A percentile compares a stretch with the other conserved stretches of the same genome.
Evolutionary conservation across 305 asterid genomes (phyloP).

Genomic region (Lippia alba): DNA sequence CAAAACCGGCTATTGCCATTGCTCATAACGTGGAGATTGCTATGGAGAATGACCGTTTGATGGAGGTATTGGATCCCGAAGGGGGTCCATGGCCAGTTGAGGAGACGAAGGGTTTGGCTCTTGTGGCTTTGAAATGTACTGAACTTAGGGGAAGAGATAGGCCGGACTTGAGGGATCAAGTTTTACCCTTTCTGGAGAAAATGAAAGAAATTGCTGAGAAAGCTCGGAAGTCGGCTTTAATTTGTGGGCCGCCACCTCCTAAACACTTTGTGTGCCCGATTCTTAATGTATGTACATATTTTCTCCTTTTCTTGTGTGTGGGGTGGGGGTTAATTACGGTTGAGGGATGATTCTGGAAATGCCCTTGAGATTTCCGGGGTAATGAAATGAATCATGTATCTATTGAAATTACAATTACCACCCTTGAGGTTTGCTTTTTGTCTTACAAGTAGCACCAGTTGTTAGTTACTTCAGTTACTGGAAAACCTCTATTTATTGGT

Average conservation of each 20-base stretch:
- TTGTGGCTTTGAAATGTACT: constrained; percentile 71
- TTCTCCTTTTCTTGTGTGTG: background rate
- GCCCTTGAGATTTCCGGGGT: too few species aligned
- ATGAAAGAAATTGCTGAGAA: constrained; percentile 58
- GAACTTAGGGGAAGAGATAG: constrained; percentile 71
- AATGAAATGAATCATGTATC: too few species aligned
- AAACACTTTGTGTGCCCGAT: constrained; percentile 75
- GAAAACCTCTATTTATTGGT: too few species aligned
- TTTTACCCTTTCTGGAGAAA: constrained; percentile 71
- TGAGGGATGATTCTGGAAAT: too few species aligned
- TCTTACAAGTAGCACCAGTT: too few species aligned
- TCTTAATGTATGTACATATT: constrained; percentile 56
- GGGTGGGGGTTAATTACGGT: background rate
- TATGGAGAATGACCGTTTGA: constrained; percentile 41
- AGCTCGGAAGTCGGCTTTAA: constrained; percentile 41
- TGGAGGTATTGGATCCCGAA: constrained; percentile 56
- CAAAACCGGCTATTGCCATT: constrained; percentile 71
- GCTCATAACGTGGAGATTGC: constrained; percentile 70
- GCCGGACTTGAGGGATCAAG: constrained; percentile 60
- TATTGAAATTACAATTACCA: too few species aligned
- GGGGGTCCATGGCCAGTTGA: constrained; percentile 78
- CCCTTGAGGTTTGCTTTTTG: too few species aligned
- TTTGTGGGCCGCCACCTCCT: constrained; percentile 51
- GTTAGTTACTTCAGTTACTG: too few species aligned
- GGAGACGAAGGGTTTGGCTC: constrained; percentile 62